A percentile compares a stretch with the other conserved stretches of the same genome.
Evolutionary conservation across 805 yeast genomes (phyloP).

Genomic region (Zygoascus ofunaensis): DNA sequence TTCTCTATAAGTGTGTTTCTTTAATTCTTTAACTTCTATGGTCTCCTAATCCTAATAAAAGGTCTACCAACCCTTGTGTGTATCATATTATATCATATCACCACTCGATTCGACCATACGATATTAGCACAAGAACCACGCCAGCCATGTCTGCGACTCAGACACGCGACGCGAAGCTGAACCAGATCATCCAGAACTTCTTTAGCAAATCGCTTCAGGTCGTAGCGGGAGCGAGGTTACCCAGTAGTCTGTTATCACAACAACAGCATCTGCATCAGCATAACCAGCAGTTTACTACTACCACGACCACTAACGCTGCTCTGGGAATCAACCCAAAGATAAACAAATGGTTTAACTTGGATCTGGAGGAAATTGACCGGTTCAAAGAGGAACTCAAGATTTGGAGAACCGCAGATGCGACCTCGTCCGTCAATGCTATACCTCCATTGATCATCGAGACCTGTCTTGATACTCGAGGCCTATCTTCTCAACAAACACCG

Average conservation of each 20-base stretch:
- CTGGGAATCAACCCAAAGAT: slow-evolving; percentile 19
- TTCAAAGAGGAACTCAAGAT: slow-evolving; percentile 48
- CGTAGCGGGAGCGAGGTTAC: slow-evolving; percentile 25
- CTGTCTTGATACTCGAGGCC: slow-evolving; percentile 54
- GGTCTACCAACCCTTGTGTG: too few species aligned
- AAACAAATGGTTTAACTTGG: slow-evolving; percentile 33
- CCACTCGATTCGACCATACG: too few species aligned
- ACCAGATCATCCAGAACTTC: slow-evolving; percentile 28
- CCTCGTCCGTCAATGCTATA: slow-evolving; percentile 24
- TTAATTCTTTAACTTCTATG: too few species aligned
- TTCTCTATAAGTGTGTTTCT: too few species aligned
- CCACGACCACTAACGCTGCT: slow-evolving; percentile 17
- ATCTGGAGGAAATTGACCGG: slow-evolving; percentile 30
- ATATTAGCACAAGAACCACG: too few species aligned
- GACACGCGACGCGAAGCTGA: slow-evolving; percentile 12
- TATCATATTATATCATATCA: too few species aligned
- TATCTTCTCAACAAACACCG: slow-evolving; percentile 49
- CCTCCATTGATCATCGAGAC: slow-evolving; percentile 87
- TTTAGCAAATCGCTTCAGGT: slow-evolving; percentile 33
- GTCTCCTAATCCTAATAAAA: too few species aligned
- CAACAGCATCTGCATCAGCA: too few species aligned
- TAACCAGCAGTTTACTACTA: too few species aligned
- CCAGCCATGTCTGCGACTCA: background rate
- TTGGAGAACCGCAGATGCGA: slow-evolving; percentile 42
- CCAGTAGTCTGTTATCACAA: background rate